Evolutionary conservation across 441 rosid species (phyloP).

Genomic region (Populus tomentosa): DNA sequence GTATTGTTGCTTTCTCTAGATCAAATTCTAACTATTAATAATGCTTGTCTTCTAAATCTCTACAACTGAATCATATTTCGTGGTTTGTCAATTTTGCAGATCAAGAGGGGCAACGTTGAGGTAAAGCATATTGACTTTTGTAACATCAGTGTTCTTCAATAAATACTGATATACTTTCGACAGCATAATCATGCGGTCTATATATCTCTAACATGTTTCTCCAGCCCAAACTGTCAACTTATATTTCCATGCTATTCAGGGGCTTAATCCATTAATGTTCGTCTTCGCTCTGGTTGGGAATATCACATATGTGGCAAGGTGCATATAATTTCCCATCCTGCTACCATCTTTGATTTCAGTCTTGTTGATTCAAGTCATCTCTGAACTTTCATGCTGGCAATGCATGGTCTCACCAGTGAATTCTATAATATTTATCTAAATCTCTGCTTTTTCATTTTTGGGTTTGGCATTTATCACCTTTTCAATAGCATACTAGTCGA

Average conservation of each 20-base stretch:
- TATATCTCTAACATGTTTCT: not conserved
- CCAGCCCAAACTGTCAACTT: not conserved
- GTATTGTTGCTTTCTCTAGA: not conserved
- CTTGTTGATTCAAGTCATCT: not conserved
- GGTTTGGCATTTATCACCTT: slow-evolving; percentile 2
- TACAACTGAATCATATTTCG: slow-evolving; percentile 1
- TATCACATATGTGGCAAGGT: slow-evolving; percentile 80
- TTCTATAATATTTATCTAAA: not conserved
- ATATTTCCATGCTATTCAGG: slow-evolving; percentile 31
- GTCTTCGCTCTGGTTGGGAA: slow-evolving; percentile 78
- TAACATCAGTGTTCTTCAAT: not conserved
- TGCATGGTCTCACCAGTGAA: not conserved
- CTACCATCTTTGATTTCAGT: not conserved
- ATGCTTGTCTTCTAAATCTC: not conserved
- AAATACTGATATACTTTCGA: not conserved
- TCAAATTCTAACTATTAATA: not conserved
- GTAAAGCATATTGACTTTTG: slow-evolving; percentile 32
- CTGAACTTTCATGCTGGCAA: not conserved
- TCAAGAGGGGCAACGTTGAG: slow-evolving; percentile 77
- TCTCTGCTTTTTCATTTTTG: not conserved
- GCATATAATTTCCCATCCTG: not conserved
- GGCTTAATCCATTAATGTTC: slow-evolving; percentile 81
- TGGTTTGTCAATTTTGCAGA: slow-evolving; percentile 36
- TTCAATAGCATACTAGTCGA: slow-evolving; percentile 56
- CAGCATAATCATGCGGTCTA: not conserved